Conservation (phyloP, 768 basidiomycete genomes). For the Lactifluus volemus region DNA sequence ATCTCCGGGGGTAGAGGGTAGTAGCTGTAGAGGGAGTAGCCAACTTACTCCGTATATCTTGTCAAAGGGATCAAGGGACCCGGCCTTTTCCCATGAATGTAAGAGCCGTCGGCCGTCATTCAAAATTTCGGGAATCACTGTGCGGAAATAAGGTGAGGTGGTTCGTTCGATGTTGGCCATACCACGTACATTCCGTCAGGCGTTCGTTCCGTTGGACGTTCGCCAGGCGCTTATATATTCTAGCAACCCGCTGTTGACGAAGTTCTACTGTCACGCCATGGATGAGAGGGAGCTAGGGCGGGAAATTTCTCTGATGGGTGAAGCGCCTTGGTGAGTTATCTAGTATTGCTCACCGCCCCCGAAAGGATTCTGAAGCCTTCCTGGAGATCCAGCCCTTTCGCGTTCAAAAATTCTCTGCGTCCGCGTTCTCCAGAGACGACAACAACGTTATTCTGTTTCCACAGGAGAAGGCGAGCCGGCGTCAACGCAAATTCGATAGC, state of each 20-base stretch:
- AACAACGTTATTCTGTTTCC: constrained; percentile 56
- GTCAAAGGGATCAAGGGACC: constrained; percentile 63
- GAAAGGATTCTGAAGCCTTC: constrained; percentile 76
- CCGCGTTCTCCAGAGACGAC: constrained; percentile 69
- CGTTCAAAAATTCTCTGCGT: constrained; percentile 58
- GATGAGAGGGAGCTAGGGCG: constrained; percentile 60
- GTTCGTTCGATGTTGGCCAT: constrained; percentile 3
- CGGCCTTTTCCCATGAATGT: constrained; percentile 56
- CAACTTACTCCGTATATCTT: constrained; percentile 55
- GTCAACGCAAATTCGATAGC: neutral
- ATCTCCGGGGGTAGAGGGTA: constrained; percentile 2
- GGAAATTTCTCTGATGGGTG: constrained; percentile 1
- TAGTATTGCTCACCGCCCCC: constrained; percentile 48
- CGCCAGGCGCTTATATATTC: constrained; percentile 65
- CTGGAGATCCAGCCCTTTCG: constrained; percentile 63
- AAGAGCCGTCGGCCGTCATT: constrained; percentile 54
- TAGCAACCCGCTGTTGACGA: constrained; percentile 47
- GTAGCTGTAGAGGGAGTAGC: neutral
- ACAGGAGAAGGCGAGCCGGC: constrained; percentile 15
- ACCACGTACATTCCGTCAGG: constrained; percentile 49
- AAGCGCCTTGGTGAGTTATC: neutral
- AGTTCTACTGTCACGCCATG: constrained; percentile 67
- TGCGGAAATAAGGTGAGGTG: constrained; percentile 14
- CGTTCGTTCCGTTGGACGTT: constrained; percentile 54
- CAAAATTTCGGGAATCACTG: constrained; percentile 59